Base-by-base conservation (phyloP, 225 moss, liverwort and hornwort genomes). In the Pleurozium schreberi region DNA sequence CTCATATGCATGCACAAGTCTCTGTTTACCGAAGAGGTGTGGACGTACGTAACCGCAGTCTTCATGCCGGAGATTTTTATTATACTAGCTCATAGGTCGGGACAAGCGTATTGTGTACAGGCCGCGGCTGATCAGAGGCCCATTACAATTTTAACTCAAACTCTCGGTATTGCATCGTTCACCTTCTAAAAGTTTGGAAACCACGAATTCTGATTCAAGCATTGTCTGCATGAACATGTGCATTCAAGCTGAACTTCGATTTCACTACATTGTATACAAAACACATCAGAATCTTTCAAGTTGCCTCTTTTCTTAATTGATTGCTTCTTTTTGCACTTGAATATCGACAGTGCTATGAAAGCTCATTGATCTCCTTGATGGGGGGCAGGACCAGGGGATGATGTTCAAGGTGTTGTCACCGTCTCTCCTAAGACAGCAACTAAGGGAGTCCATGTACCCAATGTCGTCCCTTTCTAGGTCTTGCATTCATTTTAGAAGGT, bases 81-180 rank as follows among this genome's bases (percentile, higher is more conserved):
- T 91, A 65, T 89, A 90, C 34, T 91, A 88, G 89, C 81, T 93
- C 20, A 90, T 90, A 91, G 86, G 89, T 7, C 84, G 93, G 28
- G 40, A 93, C 78, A 90, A 88, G 84, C 87, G 88, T 19, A 68
- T 91, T 31, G 88, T 90, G 25, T 90, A 93, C 60, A 58, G 33
- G 25, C 43, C 22, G 23, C 33, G 8, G 23, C 71, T 70, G 81
- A 75, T 17, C 68, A 75, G 52, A 78, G 80, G 6, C n/a, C 75
- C 8, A 87, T 89, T 20, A 45, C 61, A 13, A 60, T 81, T 10
- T 68, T 11, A 78, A 27, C 62, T 18, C 31, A 20, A 81, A 43
- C 33, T 43, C 14, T 61, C 21, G 45, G 21, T 33, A 43, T 45
- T 21, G 62, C 26, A 62, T 82, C 25, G 64, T 60, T 31, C 2